Evolutionary conservation across 106 monocot genomes (phyloP).

Genomic region (Dendrobium nobile): DNA sequence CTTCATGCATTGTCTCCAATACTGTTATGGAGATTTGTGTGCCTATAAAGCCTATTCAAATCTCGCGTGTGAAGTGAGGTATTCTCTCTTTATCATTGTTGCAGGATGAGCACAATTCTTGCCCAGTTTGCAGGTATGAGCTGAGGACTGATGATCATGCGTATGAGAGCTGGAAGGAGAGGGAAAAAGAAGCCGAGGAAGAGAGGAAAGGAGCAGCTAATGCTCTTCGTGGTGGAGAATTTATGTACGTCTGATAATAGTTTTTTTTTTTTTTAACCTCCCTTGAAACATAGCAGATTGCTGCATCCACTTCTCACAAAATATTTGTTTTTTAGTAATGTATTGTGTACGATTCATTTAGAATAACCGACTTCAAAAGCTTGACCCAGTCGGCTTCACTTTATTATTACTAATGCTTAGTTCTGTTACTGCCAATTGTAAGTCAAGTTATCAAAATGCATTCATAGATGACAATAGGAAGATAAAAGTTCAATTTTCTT

Average conservation of each 20-base stretch:
- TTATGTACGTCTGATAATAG: slow-evolving; percentile 72
- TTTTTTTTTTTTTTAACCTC: not conserved
- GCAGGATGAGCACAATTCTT: slow-evolving; percentile 94
- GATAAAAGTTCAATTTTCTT: too few species aligned
- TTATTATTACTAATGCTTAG: too few species aligned
- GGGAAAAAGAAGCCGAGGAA: slow-evolving; percentile 68
- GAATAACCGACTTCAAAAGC: too few species aligned
- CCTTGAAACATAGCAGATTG: not conserved
- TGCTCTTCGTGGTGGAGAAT: slow-evolving; percentile 88
- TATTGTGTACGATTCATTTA: too few species aligned
- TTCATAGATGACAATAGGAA: too few species aligned
- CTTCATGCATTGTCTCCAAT: too few species aligned
- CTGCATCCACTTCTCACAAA: not conserved
- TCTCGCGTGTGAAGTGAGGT: not conserved
- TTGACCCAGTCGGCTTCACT: too few species aligned
- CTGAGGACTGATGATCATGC: slow-evolving; percentile 87
- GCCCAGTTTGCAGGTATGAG: slow-evolving; percentile 86
- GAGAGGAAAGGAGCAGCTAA: slow-evolving; percentile 68
- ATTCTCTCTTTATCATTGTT: not conserved
- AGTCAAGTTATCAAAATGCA: too few species aligned
- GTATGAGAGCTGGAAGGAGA: slow-evolving; percentile 96
- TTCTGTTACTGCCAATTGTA: too few species aligned
- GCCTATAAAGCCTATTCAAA: not conserved
- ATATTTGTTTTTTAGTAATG: too few species aligned
- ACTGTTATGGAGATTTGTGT: not conserved